Base-by-base conservation (phyloP, 768 basidiomycete species). In the Sistotremastrum niveocremeum region DNA sequence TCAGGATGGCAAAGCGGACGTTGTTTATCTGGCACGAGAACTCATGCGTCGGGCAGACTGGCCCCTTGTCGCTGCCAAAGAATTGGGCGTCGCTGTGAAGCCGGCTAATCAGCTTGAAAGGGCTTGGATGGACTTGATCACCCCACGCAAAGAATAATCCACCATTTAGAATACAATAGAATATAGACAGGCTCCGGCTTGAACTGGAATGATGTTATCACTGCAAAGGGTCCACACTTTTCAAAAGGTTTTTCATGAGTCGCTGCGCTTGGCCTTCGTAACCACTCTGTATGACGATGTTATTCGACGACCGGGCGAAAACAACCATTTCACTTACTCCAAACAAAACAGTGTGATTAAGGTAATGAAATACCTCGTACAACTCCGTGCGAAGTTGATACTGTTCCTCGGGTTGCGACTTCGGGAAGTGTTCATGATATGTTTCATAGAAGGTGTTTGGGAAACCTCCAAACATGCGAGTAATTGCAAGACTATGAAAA, bases 281-380 rank as follows among this genome's bases (percentile, higher is more conserved):
- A 20, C 20, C 20, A 20, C 20, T 20, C 20, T 20, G 20, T 20
- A 20, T 20, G 20, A 20, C 20, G 20, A 20, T 20, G 20, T 20
- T 20, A 20, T 20, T 20, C 20, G 20, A 20, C 20, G 20, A 20
- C 20, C 20, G 20, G 20, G 20, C 20, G 20, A 20, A 20, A 20
- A 20, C 20, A 20, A 20, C 20, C 20, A 20, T 20, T 20, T 20
- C 20, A 65, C 80, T 64, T 56, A 85, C 84, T 49, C 82, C 82
- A 55, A 87, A 87, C 4, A 88, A 58, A 4, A 84, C 63, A 0
- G 84, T 84, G 54, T 88, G 85, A 53, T 88, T 88, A 51, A 87
- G 62, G 55, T 85, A 84, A 60, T 88, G 85, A 51, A 82, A 88
- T 30, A 87, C 61, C 58, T 84, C 75, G 52, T 88, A 87, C n/a